phyloP scores from a whole-genome alignment of 1,284 basidiomycete genomes.

The Inonotus obliquus region DNA sequence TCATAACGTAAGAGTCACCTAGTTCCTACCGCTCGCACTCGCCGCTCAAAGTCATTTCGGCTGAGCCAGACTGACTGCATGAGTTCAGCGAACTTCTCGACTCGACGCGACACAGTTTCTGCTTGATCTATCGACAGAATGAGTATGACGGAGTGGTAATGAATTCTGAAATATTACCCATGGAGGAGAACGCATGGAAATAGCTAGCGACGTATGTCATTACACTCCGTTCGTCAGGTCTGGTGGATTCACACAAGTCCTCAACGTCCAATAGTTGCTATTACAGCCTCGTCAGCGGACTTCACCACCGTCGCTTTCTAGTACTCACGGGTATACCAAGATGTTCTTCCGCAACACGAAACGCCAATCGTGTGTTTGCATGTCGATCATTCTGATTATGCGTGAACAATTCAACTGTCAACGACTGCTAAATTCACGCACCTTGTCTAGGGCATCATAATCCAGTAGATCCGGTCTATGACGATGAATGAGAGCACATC shows the following conservation, averaged over 20 bases:
- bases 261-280: slow-evolving; percentile 95
- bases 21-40: slow-evolving; percentile 60
- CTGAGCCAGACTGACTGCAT: slow-evolving; percentile 88
- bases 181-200: slow-evolving; percentile 97
- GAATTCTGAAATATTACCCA: slow-evolving; percentile 55
- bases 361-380: slow-evolving; percentile 82
- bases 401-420: slow-evolving; percentile 1
- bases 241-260: slow-evolving; percentile 86
- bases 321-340: slow-evolving; percentile 81
- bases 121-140: slow-evolving; percentile 68
- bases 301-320: background rate
- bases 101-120: slow-evolving; percentile 88
- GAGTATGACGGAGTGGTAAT: background rate
- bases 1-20: slow-evolving; percentile 8
- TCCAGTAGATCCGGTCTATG: slow-evolving; percentile 95
- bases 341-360: slow-evolving; percentile 80
- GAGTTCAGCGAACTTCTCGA: slow-evolving; percentile 94
- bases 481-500: slow-evolving; percentile 94
- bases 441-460: slow-evolving; percentile 82
- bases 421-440: slow-evolving; percentile 26
- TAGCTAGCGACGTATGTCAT: slow-evolving; percentile 96
- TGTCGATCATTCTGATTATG: slow-evolving; percentile 59
- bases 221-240: slow-evolving; percentile 92
- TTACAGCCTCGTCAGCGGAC: slow-evolving; percentile 14
- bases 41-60: slow-evolving; percentile 91